These are phyloP conservation scores for Candida argentea DNA, from an alignment of 805 yeast genomes.

Conservation along the genomic window DNA sequence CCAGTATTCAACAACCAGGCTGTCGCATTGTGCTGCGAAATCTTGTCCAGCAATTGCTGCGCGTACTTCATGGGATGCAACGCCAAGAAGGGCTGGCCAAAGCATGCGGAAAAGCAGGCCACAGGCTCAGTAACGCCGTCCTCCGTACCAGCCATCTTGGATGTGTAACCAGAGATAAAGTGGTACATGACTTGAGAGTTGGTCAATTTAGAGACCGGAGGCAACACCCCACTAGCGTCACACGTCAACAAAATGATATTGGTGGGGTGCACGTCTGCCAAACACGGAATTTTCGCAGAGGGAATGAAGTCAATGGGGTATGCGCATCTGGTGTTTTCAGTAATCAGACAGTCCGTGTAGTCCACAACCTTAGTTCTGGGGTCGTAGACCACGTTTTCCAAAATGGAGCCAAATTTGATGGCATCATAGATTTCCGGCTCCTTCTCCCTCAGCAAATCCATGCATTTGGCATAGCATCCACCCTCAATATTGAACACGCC, in stretches of 20 bases:
- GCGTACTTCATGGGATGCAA: slow-evolving; percentile 98
- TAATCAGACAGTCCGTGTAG: slow-evolving; percentile 68
- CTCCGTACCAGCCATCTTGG: slow-evolving; percentile 99
- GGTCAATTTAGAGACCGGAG: slow-evolving; percentile 89
- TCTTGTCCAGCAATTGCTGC: slow-evolving; percentile 89
- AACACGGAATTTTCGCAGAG: slow-evolving; percentile 91
- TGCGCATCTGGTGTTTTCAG: slow-evolving; percentile 98
- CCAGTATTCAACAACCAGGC: slow-evolving; percentile 98
- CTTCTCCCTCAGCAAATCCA: slow-evolving; percentile 79
- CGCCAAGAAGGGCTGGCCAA: slow-evolving; percentile 97
- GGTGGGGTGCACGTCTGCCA: slow-evolving; percentile 82
- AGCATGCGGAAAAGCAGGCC: slow-evolving; percentile 97
- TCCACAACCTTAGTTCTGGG: slow-evolving; percentile 72
- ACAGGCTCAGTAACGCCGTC: slow-evolving; percentile 98
- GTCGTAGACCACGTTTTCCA: slow-evolving; percentile 89
- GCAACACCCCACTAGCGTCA: slow-evolving; percentile 96
- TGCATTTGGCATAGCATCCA: slow-evolving; percentile 98
- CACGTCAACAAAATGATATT: slow-evolving; percentile 89
- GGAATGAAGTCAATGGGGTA: slow-evolving; percentile 97
- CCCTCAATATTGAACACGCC: slow-evolving; percentile 99
- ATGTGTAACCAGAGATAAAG: slow-evolving; percentile 96
- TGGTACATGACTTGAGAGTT: slow-evolving; percentile 98
- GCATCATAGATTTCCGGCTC: slow-evolving; percentile 98
- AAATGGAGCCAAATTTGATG: slow-evolving; percentile 85
- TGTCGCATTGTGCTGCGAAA: slow-evolving; percentile 74